Evolutionary conservation across 208 protist genomes (phyloP).

Genomic region (Lotmaria passim): DNA sequence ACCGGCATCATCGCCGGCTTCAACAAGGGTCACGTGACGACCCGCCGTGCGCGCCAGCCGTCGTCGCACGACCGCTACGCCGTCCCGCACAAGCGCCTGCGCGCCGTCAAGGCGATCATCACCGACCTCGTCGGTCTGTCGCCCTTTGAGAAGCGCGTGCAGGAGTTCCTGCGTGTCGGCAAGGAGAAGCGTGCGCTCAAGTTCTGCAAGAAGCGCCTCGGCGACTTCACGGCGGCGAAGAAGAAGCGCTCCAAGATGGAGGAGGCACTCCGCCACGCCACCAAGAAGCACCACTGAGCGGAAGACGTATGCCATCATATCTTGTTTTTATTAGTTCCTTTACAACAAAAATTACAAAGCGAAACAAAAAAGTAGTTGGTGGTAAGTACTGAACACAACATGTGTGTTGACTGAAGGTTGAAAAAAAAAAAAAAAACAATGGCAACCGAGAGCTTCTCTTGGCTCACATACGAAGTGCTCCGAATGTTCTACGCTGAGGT

Average conservation of each 20-base stretch:
- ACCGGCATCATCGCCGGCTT: constrained; percentile 93
- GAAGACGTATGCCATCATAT: constrained; percentile 18
- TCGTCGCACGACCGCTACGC: constrained; percentile 84
- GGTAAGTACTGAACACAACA: background rate
- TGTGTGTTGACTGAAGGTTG: too few relatives aligned
- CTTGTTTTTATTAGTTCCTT: constrained; percentile 34
- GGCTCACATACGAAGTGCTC: too few relatives aligned
- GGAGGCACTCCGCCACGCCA: constrained; percentile 85
- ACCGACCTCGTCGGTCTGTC: constrained; percentile 90
- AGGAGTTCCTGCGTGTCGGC: constrained; percentile 94
- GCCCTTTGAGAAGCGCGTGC: constrained; percentile 93
- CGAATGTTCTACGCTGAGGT: too few relatives aligned
- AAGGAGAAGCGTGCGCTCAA: constrained; percentile 96
- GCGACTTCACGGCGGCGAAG: constrained; percentile 88
- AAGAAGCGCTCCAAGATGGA: constrained; percentile 94
- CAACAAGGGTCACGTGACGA: constrained; percentile 93
- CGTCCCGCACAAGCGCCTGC: constrained; percentile 89
- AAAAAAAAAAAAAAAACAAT: too few relatives aligned
- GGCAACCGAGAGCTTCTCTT: too few relatives aligned
- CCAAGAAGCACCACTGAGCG: constrained; percentile 67
- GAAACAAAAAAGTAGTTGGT: background rate
- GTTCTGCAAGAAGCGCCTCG: constrained; percentile 95
- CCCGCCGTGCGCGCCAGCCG: constrained; percentile 80
- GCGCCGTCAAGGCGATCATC: constrained; percentile 92
- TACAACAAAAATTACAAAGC: constrained; percentile 13